Base-by-base conservation (phyloP, 1,139 yeast genomes). In the Candida tunisiensis region DNA sequence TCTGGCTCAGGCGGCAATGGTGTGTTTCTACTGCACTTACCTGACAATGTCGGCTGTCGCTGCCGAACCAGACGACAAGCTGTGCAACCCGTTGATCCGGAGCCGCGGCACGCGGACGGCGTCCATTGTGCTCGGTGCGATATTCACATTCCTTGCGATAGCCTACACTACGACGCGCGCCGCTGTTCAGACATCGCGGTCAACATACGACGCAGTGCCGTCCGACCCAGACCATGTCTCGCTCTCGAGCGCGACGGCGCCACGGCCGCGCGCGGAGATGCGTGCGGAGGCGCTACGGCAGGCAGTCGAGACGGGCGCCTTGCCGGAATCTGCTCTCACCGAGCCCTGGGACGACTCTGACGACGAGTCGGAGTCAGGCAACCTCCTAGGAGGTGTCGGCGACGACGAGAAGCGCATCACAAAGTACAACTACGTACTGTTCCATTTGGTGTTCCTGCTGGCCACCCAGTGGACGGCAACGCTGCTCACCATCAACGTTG, bases 381-480 rank as follows among this genome's bases (percentile, higher is more conserved):
- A 34, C 14, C n/a, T n/a, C n/a, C n/a, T n/a, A n/a, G n/a, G n/a
- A n/a, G 54, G 45, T 18, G 52, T 47, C 10, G 51, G 46, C 13
- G 80, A 70, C 33, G 91, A 75, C 38, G 92, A 78, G 40, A 55
- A 63, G 29, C 55, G 57, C 24, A 61, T 66, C 21, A 85, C 91
- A 2, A 78, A 74, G 47, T 88, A 88, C 57, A 85, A 80, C 51
- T 88, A 88, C 49, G 65, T 83, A 3, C 55, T 85, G 30, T 91
- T 88, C 62, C 98, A 91, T 49, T 49, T 85, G 18, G 79, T 91
- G 21, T 91, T 91, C 62, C 73, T 91, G 48, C 60, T 91, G 38
- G 98, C 98, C 1, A 88, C 98, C 1, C 98, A 88, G 51, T 91
- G 93, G 68, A 85, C 88, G 27, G 95, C 98, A 1, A 83, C 94